Conservation (phyloP, 2,329 filamentous ascomycete species). For the Acephala macrosclerotiorum region DNA sequence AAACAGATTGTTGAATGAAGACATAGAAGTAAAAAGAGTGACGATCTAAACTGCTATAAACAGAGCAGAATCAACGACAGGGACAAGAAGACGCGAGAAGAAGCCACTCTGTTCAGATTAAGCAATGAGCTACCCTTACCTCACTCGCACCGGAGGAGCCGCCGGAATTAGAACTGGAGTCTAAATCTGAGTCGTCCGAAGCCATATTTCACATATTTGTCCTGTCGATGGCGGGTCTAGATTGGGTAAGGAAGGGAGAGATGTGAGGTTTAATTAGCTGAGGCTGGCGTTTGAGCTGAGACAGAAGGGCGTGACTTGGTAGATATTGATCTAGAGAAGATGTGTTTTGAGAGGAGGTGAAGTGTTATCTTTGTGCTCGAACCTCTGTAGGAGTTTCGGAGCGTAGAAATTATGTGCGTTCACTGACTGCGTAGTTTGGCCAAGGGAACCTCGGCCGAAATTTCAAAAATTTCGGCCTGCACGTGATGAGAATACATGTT, state of each 20-base stretch:
- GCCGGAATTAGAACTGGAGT: neutral
- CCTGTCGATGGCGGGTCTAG: constrained; percentile 8
- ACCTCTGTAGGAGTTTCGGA: too few species aligned
- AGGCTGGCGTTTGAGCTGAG: neutral
- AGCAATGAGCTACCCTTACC: constrained; percentile 8
- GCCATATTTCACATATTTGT: constrained; percentile 20
- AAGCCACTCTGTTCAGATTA: constrained; percentile 7
- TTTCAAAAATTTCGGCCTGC: too few species aligned
- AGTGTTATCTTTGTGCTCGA: neutral
- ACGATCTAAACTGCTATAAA: neutral
- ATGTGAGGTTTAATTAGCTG: neutral
- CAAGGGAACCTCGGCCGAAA: neutral
- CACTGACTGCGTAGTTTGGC: too few species aligned
- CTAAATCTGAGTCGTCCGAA: constrained; percentile 16
- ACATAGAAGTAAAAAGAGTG: neutral
- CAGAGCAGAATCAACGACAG: neutral
- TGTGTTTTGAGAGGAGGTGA: neutral
- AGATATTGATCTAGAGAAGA: neutral
- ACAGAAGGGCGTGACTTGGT: neutral
- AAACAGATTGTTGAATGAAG: neutral
- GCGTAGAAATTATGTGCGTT: too few species aligned
- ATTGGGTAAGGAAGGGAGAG: neutral
- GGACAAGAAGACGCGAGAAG: constrained; percentile 6
- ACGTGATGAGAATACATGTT: too few species aligned
- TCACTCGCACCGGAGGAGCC: constrained; percentile 2